Percentiles rank a stretch among this genome's conserved stretches.
These are phyloP conservation scores for Auricularia heimuer DNA, from an alignment of 768 basidiomycete species.

Conservation along the genomic window DNA sequence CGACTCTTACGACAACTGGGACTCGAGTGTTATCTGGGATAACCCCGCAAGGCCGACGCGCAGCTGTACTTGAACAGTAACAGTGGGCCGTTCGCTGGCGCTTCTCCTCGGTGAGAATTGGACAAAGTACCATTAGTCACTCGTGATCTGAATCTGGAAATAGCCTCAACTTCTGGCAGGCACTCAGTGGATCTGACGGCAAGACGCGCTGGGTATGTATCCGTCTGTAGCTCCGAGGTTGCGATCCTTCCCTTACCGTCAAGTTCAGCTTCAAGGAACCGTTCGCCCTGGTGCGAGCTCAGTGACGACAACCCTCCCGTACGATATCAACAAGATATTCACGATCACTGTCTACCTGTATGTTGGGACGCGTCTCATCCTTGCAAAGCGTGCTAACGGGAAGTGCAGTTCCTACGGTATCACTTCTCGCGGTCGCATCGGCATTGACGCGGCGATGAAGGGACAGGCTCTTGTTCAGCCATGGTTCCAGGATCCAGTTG, in stretches of 20 bases:
- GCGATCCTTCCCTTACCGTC: too few relatives aligned
- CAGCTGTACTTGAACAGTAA: constrained; percentile 41
- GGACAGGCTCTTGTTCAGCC: constrained; percentile 40
- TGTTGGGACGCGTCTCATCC: constrained; percentile 17
- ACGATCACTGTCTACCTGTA: constrained; percentile 52
- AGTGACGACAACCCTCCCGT: constrained; percentile 38
- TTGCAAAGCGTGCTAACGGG: background rate
- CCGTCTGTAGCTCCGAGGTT: too few relatives aligned
- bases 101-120: constrained; percentile 38
- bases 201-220: constrained; percentile 35
- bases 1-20: constrained; percentile 62
- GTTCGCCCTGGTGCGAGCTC: constrained; percentile 50
- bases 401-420: constrained; percentile 42
- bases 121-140: too few relatives aligned
- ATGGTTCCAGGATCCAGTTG: constrained; percentile 49
- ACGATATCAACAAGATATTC: constrained; percentile 46
- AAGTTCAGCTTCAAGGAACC: constrained; percentile 39
- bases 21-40: constrained; percentile 34
- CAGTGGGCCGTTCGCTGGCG: constrained; percentile 46
- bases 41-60: constrained; percentile 43
- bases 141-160: too few relatives aligned
- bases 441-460: constrained; percentile 42
- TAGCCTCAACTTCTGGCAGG: constrained; percentile 49
- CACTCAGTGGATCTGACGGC: constrained; percentile 35
- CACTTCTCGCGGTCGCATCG: constrained; percentile 53